A percentile compares a stretch with the other conserved stretches of the same genome.
Evolutionary conservation across 306 rosid species (phyloP).

Genomic region (Vicia faba): DNA sequence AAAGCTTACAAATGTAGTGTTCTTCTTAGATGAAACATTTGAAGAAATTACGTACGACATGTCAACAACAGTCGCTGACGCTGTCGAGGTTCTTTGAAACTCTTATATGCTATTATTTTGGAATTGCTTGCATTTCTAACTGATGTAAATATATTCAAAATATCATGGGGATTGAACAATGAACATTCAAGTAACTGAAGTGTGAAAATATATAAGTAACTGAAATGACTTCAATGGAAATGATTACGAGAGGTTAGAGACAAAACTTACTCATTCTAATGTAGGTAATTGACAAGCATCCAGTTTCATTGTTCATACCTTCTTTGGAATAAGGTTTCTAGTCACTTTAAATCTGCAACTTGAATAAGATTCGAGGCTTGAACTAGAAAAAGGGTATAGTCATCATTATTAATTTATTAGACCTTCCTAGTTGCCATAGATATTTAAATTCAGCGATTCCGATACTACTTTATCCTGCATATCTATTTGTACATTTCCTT

Average conservation of each 20-base stretch:
- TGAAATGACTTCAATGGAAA: constrained; percentile 2
- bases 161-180: constrained; percentile 17
- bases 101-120: constrained; percentile 26
- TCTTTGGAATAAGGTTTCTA: too few species aligned
- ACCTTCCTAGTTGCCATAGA: neutral
- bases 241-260: constrained; percentile 18
- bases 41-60: constrained; percentile 95
- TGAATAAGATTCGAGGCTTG: neutral
- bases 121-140: constrained; percentile 32
- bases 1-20: constrained; percentile 90
- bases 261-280: constrained; percentile 6
- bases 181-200: neutral
- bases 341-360: neutral
- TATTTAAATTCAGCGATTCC: neutral
- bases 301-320: constrained; percentile 1
- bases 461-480: neutral
- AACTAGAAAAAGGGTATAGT: constrained; percentile 15
- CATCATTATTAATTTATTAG: neutral
- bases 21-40: constrained; percentile 92
- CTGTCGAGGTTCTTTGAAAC: constrained; percentile 75
- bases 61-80: constrained; percentile 91
- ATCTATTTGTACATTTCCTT: neutral
- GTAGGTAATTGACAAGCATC: neutral
- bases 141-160: constrained; percentile 5
- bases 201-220: constrained; percentile 14